Percentiles rank a stretch among this genome's conserved stretches.
phyloP scores from a whole-genome alignment of 2,329 filamentous ascomycete genomes.

The Sclerotinia nivalis region DNA sequence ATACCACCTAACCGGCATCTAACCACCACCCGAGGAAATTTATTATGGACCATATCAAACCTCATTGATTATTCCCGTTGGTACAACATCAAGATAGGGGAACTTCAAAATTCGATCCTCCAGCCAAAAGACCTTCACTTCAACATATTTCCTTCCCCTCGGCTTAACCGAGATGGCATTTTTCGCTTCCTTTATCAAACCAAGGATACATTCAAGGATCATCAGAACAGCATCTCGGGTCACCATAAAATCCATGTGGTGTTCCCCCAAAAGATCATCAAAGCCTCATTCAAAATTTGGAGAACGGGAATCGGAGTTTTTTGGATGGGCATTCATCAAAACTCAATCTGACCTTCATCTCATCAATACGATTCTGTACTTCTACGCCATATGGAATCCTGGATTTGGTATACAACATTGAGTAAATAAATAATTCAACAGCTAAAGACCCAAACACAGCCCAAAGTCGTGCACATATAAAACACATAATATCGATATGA shows the following conservation, averaged over 20 bases:
- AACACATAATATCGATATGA: not conserved
- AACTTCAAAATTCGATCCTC: not conserved
- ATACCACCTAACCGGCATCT: not conserved
- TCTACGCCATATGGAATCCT: not conserved
- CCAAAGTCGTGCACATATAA: not conserved
- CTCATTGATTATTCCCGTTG: not conserved
- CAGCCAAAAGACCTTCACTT: not conserved
- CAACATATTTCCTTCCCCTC: not conserved
- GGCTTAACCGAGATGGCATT: not conserved
- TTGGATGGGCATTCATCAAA: not conserved
- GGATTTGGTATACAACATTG: not conserved
- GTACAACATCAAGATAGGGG: not conserved
- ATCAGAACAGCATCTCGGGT: not conserved
- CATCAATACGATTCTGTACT: not conserved
- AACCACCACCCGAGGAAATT: not conserved
- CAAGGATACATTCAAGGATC: not conserved
- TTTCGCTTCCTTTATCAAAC: not conserved
- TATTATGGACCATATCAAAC: not conserved
- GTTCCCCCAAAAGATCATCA: slow-evolving; percentile 3
- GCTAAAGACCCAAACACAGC: no score
- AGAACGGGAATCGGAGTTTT: not conserved
- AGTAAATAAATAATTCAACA: not conserved
- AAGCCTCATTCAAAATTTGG: not conserved
- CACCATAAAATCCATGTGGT: slow-evolving; percentile 1
- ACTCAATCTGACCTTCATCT: not conserved